phyloP scores from a whole-genome alignment of 495 filamentous ascomycete genomes.

The Penicillium malachiteum region DNA sequence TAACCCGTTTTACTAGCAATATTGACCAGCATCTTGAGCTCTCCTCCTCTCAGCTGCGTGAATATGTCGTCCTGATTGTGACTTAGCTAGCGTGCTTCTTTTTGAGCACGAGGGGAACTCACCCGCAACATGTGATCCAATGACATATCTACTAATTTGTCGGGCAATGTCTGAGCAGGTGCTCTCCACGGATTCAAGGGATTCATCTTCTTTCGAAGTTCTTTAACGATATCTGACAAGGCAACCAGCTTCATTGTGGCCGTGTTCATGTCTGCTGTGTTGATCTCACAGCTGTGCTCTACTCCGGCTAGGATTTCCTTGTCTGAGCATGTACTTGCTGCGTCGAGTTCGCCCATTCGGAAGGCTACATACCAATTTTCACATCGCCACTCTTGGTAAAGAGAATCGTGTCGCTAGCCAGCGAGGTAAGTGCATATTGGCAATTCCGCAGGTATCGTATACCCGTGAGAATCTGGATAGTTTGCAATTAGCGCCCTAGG shows the following conservation, averaged over 20 bases:
- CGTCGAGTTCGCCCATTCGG: neutral
- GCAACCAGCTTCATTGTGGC: slow-evolving; percentile 1
- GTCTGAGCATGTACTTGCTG: neutral
- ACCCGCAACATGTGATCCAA: too few species aligned
- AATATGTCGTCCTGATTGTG: too few species aligned
- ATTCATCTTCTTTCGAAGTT: too few species aligned
- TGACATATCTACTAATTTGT: too few species aligned
- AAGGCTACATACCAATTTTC: slow-evolving; percentile 1
- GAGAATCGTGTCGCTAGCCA: neutral
- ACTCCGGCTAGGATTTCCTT: neutral
- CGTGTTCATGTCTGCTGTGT: slow-evolving; percentile 1
- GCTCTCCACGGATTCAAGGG: too few species aligned
- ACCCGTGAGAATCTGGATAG: neutral
- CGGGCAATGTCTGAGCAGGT: too few species aligned
- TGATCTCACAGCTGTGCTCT: slow-evolving; percentile 2
- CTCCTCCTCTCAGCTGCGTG: too few species aligned
- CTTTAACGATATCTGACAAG: too few species aligned
- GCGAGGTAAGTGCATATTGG: slow-evolving; percentile 1
- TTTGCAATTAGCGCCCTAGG: neutral
- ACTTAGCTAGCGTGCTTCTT: too few species aligned
- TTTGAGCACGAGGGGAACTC: too few species aligned
- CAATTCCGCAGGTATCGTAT: slow-evolving; percentile 2
- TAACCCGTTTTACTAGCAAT: too few species aligned
- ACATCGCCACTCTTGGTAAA: neutral
- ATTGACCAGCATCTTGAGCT: too few species aligned